Percentiles rank a stretch among this genome's conserved stretches.
Conservation (phyloP, 495 filamentous ascomycete genomes). For the Hyaloscypha bicolor region DNA sequence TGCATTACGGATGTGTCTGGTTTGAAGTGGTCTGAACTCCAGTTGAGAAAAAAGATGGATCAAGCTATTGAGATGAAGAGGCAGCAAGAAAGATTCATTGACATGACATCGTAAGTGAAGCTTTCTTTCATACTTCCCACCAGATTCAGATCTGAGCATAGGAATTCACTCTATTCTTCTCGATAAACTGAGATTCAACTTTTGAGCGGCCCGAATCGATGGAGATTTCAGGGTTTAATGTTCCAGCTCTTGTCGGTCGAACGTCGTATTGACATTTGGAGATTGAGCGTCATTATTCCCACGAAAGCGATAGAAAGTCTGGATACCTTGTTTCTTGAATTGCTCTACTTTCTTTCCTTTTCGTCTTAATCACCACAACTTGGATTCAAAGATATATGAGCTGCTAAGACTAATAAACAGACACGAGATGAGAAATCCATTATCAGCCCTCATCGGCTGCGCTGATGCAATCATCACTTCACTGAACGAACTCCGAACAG, state of each 20-base stretch:
- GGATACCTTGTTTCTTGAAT: too few relatives aligned
- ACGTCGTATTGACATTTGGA: too few relatives aligned
- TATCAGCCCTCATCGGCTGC: conserved; percentile 71
- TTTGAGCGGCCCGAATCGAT: background rate
- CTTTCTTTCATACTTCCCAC: background rate
- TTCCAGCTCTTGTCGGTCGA: too few relatives aligned
- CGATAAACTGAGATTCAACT: background rate
- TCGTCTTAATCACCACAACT: too few relatives aligned
- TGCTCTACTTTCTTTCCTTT: too few relatives aligned
- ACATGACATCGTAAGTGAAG: conserved; percentile 58
- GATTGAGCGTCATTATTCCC: too few relatives aligned
- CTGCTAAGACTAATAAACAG: background rate
- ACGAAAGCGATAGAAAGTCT: too few relatives aligned
- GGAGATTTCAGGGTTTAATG: too few relatives aligned
- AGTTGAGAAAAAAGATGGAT: conserved; percentile 26
- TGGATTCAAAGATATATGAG: too few relatives aligned
- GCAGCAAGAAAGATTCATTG: conserved; percentile 84
- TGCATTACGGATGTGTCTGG: conserved; percentile 46
- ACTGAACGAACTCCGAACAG: conserved; percentile 63
- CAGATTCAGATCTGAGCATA: background rate
- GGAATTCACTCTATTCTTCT: too few relatives aligned
- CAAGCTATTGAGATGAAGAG: conserved; percentile 67
- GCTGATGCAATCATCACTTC: conserved; percentile 37
- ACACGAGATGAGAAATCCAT: conserved; percentile 70
- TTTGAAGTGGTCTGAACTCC: conserved; percentile 47